Evolutionary conservation across 2,329 filamentous ascomycete species (phyloP).

Genomic region (Chalaropsis ovoidea): DNA sequence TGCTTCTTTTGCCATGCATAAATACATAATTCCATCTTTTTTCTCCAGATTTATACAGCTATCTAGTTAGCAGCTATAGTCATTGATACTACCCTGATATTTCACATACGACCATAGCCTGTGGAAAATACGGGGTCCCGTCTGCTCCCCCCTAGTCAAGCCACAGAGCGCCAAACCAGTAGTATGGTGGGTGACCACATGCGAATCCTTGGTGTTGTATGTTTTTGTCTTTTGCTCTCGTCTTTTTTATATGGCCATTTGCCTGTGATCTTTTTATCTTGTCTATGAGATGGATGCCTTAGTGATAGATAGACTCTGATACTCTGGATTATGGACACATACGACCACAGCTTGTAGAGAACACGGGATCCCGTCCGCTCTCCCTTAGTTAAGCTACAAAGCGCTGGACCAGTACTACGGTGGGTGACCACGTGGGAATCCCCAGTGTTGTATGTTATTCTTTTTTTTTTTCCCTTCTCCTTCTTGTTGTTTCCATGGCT

Average conservation of each 20-base stretch:
- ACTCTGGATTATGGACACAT: too few relatives aligned
- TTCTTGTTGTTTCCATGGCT: too few relatives aligned
- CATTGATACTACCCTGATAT: too few relatives aligned
- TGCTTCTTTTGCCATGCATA: too few relatives aligned
- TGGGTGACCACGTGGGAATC: conserved; percentile 14
- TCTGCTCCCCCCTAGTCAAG: conserved; percentile 10
- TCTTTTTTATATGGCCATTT: neutral
- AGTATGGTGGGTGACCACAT: conserved; percentile 10
- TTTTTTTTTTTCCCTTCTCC: too few relatives aligned
- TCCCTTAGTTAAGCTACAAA: conserved; percentile 7
- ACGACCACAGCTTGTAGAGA: conserved; percentile 13
- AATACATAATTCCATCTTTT: too few relatives aligned
- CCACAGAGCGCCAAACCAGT: conserved; percentile 9
- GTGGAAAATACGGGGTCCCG: conserved; percentile 12
- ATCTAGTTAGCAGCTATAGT: too few relatives aligned
- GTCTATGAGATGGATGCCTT: too few relatives aligned
- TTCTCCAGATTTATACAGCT: too few relatives aligned
- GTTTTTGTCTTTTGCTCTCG: neutral
- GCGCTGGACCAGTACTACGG: conserved; percentile 9
- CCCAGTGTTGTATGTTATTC: conserved; percentile 13
- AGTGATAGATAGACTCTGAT: too few relatives aligned
- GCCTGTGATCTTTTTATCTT: too few relatives aligned
- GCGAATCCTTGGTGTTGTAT: conserved; percentile 9
- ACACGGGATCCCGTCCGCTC: conserved; percentile 12
- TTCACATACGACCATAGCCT: conserved; percentile 11